Percentiles rank a stretch among this genome's conserved stretches.
Evolutionary conservation across 208 protist genomes (phyloP).

Genomic region (Leishmania major): DNA sequence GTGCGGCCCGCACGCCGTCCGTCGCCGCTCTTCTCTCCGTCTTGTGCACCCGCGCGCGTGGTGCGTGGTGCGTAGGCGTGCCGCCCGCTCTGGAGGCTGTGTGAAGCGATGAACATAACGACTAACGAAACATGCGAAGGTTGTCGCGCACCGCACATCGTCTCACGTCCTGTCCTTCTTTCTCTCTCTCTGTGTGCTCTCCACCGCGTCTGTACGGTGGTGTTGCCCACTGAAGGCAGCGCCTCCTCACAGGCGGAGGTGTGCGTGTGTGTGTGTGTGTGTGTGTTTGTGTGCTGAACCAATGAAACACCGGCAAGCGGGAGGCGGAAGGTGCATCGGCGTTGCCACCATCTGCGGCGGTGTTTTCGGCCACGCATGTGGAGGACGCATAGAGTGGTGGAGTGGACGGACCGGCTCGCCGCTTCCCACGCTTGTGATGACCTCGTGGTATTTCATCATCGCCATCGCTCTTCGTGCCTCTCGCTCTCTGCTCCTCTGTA

Average conservation of each 20-base stretch:
- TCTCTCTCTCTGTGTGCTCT: no score
- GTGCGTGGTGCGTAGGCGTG: neutral
- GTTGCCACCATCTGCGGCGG: no score
- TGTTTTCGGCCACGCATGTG: no score
- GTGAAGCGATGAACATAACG: neutral
- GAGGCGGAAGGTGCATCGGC: no score
- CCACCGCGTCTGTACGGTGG: no score
- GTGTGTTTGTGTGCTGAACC: neutral
- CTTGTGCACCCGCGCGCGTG: neutral
- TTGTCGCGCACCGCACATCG: neutral
- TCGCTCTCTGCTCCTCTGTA: neutral
- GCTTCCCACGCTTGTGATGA: no score
- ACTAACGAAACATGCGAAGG: neutral
- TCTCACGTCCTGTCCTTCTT: neutral
- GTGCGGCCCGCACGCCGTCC: neutral
- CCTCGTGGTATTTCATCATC: no score
- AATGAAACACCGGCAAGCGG: no score
- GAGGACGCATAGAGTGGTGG: no score
- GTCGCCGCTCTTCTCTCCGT: neutral
- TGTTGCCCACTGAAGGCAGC: no score
- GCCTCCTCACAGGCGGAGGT: no score
- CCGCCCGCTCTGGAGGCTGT: neutral
- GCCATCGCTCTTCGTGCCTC: neutral
- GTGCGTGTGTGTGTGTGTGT: neutral
- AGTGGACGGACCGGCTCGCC: no score